Evolutionary conservation across 1,284 basidiomycete species (phyloP), one percentile per base, ranked within the genome.

Genomic region (Volvariella volvacea): DNA sequence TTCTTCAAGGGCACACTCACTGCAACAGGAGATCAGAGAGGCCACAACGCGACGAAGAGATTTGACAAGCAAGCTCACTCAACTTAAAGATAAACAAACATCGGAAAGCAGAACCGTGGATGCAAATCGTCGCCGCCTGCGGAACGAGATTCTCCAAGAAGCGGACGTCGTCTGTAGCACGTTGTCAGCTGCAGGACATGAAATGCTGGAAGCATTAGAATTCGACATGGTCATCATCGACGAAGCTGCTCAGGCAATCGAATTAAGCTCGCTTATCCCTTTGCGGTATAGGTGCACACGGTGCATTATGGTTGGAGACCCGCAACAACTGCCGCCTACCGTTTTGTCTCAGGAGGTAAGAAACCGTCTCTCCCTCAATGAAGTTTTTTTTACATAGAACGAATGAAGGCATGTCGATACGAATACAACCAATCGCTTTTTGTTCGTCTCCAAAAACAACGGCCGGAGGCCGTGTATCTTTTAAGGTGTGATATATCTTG

Each of bases 211-310:
- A 46, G 72, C 80, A 12, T 82, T 92, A 53, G 88, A 93, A 44
- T 98, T 98, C 58, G 93, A 97, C 55, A 92, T 96, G 61, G 82
- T 99, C 50, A 85, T 99, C 57, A 96, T 99, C 52, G 96, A 99
- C 59, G 96, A 99, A 64, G 96, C 96, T 0, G 95, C 95, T 1
- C 96, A 99, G 64, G 89, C 94, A 3, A 88, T 98, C 39, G 96
- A 99, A 63, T 73, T 98, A 46, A 94, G 90, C 57, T 92, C 93
- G n/a, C 66, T 99, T 47, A 99, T 99, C 50, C 96, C 96, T 31
- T 71, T 99, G 46, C 94, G 91, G 58, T 99, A 94, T 64, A 78
- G 78, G 28, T 89, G 83, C 56, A 76, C 74, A 45, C 80, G 83
- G 28, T 97, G 92, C 58, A 84, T 99, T 50, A 83, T 99, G 80